Evolutionary conservation across 2,329 filamentous ascomycete species (phyloP).

Genomic region (Xylogone sp.): DNA sequence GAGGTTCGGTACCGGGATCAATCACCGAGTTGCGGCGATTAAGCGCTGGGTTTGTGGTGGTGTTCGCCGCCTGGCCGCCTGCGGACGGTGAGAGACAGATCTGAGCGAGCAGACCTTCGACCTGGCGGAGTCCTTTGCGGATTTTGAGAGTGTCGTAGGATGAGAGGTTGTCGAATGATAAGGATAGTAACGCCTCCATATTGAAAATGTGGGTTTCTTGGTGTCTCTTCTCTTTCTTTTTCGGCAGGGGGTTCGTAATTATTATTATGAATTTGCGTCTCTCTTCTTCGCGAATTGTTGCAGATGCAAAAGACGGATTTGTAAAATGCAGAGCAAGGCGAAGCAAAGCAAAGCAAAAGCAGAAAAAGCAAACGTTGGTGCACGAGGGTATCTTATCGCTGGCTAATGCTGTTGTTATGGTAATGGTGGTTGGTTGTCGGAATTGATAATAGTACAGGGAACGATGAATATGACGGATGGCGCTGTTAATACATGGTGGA

Average conservation of each 20-base stretch:
- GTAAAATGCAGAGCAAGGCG: too few relatives aligned
- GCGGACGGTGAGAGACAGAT: conserved; percentile 71
- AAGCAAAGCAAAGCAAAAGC: background rate
- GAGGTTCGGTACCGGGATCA: conserved; percentile 32
- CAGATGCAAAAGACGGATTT: too few relatives aligned
- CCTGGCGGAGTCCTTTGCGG: conserved; percentile 88
- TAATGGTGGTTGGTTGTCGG: background rate
- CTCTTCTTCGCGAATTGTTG: too few relatives aligned
- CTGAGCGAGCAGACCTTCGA: conserved; percentile 89
- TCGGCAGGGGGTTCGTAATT: too few relatives aligned
- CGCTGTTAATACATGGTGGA: conserved; percentile 17
- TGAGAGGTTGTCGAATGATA: conserved; percentile 94
- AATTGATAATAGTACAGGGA: conserved; percentile 3
- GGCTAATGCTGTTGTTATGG: too few relatives aligned
- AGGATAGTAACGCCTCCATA: conserved; percentile 92
- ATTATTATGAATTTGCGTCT: too few relatives aligned
- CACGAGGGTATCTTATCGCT: too few relatives aligned
- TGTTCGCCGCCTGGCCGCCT: conserved; percentile 9
- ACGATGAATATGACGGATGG: conserved; percentile 10
- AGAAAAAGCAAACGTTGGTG: too few relatives aligned
- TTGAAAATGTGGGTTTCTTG: too few relatives aligned
- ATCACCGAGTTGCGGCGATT: conserved; percentile 24
- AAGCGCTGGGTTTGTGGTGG: too few relatives aligned
- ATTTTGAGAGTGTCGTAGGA: conserved; percentile 88
- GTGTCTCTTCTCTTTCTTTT: too few relatives aligned